Conservation (phyloP, 176 grass and related monocot species). For the Oryza rufipogon region DNA sequence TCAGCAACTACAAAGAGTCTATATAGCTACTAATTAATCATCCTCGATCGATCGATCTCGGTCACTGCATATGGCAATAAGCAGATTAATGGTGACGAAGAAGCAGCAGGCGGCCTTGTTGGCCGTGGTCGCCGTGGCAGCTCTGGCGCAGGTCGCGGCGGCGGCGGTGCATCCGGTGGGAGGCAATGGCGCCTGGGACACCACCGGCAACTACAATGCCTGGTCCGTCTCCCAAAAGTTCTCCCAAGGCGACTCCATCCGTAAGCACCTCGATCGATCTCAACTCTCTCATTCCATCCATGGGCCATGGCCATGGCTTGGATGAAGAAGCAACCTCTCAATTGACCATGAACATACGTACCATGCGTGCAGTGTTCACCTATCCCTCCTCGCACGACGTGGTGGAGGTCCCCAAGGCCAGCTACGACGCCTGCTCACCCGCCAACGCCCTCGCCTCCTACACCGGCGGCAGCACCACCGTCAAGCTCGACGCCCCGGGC, state of each 20-base stretch:
- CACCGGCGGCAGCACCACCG: conserved; percentile 32
- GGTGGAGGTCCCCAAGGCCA: conserved; percentile 59
- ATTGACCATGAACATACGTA: no score
- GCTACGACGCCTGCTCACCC: conserved; percentile 65
- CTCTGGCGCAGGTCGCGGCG: conserved; percentile 41
- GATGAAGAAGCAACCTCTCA: no score
- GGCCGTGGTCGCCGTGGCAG: conserved; percentile 20
- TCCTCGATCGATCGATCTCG: no score
- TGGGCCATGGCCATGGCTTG: no score
- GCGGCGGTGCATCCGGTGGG: conserved; percentile 36
- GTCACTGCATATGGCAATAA: no score
- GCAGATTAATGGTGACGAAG: conserved; percentile 12
- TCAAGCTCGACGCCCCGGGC: conserved; percentile 53
- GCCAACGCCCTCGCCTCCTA: conserved; percentile 43
- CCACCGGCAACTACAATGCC: conserved; percentile 38
- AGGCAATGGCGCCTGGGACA: conserved; percentile 38
- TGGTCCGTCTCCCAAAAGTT: conserved; percentile 43
- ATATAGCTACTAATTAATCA: no score
- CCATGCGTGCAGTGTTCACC: conserved; percentile 44
- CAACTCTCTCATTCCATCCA: no score
- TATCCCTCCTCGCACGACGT: conserved; percentile 69
- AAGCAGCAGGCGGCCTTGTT: conserved; percentile 15
- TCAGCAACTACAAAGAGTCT: no score
- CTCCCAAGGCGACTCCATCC: conserved; percentile 34
- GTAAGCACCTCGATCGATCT: neutral